These are phyloP conservation scores for Neofusicoccum sp. DNA, from an alignment of 2,329 filamentous ascomycete genomes.

Conservation along the genomic window DNA sequence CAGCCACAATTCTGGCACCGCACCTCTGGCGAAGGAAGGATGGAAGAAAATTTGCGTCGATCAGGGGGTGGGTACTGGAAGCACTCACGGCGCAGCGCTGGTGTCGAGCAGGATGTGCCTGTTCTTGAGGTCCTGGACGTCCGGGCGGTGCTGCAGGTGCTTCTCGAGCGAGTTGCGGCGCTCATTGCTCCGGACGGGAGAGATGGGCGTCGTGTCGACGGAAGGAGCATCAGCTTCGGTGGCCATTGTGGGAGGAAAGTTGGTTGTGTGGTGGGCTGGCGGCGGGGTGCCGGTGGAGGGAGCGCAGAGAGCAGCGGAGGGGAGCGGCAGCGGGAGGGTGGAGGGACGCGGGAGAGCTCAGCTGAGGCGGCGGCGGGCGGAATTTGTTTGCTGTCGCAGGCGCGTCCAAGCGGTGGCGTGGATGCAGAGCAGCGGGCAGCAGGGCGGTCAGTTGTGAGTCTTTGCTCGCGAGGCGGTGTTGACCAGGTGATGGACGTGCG, in stretches of 20 bases:
- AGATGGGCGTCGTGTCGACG: conserved; percentile 46
- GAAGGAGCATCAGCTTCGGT: conserved; percentile 23
- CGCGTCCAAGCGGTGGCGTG: conserved; percentile 9
- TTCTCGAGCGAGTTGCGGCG: conserved; percentile 60
- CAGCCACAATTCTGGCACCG: background rate
- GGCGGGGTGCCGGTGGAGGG: background rate
- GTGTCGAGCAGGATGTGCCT: conserved; percentile 69
- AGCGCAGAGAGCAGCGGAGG: background rate
- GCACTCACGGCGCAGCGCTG: conserved; percentile 64
- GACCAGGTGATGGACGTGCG: conserved; percentile 14
- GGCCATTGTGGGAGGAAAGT: conserved; percentile 10
- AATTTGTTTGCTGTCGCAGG: conserved; percentile 2
- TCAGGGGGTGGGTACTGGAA: background rate
- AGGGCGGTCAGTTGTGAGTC: conserved; percentile 6
- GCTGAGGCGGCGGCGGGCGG: background rate
- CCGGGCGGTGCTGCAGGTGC: conserved; percentile 52
- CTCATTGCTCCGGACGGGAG: conserved; percentile 48
- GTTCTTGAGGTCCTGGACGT: conserved; percentile 66
- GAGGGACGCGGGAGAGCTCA: background rate
- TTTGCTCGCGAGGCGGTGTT: conserved; percentile 14
- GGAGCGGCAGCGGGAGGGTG: background rate
- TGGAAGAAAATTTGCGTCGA: background rate
- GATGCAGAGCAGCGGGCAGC: background rate
- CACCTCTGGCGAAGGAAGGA: background rate
- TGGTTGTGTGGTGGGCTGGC: background rate